A percentile compares a stretch with the other conserved stretches of the same genome.
These are phyloP conservation scores for Phytophthora kernoviae DNA, from an alignment of 352 stramenopile genomes.

Conservation along the genomic window DNA sequence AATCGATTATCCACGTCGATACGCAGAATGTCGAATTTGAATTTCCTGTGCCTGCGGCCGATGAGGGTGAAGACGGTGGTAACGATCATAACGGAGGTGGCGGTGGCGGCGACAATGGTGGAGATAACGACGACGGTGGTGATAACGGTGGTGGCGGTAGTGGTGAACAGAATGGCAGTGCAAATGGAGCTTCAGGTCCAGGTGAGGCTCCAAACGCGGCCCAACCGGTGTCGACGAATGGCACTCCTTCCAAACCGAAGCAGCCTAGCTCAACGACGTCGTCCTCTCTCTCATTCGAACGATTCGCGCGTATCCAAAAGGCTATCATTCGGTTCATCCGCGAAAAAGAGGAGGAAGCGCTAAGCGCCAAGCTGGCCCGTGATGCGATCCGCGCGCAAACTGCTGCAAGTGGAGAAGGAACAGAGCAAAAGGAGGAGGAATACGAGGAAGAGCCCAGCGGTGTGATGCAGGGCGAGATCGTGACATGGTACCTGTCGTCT, in stretches of 20 bases:
- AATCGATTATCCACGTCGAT: conserved; percentile 99
- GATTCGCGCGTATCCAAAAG: conserved; percentile 83
- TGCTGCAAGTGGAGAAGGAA: conserved; percentile 13
- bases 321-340: conserved; percentile 79
- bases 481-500: conserved; percentile 85
- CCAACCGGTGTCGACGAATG: conserved; percentile 11
- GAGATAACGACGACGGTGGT: conserved; percentile 8
- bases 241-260: conserved; percentile 28
- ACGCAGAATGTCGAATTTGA: conserved; percentile 96
- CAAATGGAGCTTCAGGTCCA: conserved; percentile 10
- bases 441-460: conserved; percentile 64
- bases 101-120: conserved; percentile 13
- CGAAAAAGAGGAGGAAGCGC: conserved; percentile 73
- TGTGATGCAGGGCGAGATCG: conserved; percentile 78
- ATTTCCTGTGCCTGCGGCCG: conserved; percentile 43
- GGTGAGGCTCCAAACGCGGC: conserved; percentile 8
- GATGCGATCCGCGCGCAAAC: conserved; percentile 33
- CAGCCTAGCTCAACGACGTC: conserved; percentile 26
- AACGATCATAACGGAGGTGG: conserved; percentile 37
- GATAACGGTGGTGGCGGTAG: conserved; percentile 5
- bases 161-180: conserved; percentile 15
- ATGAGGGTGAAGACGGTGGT: conserved; percentile 58
- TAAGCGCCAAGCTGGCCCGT: conserved; percentile 54
- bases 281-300: conserved; percentile 77
- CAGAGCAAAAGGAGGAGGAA: conserved; percentile 33